phyloP scores from a whole-genome alignment of 1,284 basidiomycete species.

The Moesziomyces parantarcticus region DNA sequence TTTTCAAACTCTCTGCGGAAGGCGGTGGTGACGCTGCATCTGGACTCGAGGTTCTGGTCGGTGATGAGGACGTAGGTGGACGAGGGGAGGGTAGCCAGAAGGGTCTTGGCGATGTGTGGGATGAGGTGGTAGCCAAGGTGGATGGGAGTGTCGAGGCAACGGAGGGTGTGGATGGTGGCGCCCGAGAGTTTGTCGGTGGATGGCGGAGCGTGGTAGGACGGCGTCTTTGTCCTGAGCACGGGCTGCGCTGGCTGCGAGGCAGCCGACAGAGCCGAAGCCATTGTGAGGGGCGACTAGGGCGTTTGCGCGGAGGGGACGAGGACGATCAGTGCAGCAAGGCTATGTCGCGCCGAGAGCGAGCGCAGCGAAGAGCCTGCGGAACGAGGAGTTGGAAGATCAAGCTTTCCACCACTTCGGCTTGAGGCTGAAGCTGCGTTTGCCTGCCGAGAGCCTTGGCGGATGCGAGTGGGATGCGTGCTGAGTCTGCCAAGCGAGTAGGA shows the following conservation, averaged over 20 bases:
- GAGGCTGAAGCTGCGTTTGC: no score
- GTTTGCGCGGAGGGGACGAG: no score
- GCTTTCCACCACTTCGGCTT: no score
- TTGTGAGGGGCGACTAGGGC: slow-evolving; percentile 10
- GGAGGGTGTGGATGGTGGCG: slow-evolving; percentile 60
- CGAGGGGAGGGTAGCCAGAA: slow-evolving; percentile 77
- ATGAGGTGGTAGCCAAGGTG: slow-evolving; percentile 66
- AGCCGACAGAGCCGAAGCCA: slow-evolving; percentile 23
- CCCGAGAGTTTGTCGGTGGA: slow-evolving; percentile 52
- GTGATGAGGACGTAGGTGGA: slow-evolving; percentile 93
- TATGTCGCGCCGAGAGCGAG: no score
- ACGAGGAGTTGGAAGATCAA: no score
- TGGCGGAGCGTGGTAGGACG: slow-evolving; percentile 65
- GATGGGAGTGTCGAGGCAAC: slow-evolving; percentile 62
- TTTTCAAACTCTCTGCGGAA: slow-evolving; percentile 48
- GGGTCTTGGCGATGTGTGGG: slow-evolving; percentile 74
- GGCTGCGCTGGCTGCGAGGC: slow-evolving; percentile 15
- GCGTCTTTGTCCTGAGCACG: slow-evolving; percentile 57
- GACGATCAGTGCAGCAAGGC: no score
- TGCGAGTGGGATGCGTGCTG: no score
- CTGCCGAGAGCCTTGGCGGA: no score
- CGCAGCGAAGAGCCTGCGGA: background rate
- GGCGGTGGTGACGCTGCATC: slow-evolving; percentile 68
- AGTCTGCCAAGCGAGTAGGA: no score
- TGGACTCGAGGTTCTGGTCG: slow-evolving; percentile 81